phyloP scores from a whole-genome alignment of 2,329 filamentous ascomycete genomes.

The Ascocoryne sarcoides region DNA sequence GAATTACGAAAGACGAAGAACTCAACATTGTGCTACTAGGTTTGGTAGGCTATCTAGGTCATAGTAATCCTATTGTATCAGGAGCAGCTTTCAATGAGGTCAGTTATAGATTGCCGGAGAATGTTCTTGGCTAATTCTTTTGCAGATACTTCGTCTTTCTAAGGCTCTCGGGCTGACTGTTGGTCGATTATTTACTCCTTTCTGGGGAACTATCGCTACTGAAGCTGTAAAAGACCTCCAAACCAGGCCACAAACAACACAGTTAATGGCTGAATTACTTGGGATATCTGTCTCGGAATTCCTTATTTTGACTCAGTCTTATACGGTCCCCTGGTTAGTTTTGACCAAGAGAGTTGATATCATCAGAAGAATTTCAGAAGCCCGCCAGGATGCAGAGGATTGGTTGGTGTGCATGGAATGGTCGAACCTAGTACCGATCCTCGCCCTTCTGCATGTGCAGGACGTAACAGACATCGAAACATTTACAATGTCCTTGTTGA shows the following conservation, averaged over 20 bases:
- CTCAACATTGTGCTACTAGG: conserved; percentile 78
- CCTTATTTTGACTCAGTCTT: conserved; percentile 64
- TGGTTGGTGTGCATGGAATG: conserved; percentile 46
- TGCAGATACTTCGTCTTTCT: conserved; percentile 62
- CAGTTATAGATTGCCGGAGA: conserved; percentile 29
- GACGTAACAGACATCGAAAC: conserved; percentile 49
- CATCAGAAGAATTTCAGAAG: conserved; percentile 71
- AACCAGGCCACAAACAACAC: conserved; percentile 70
- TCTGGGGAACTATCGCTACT: conserved; percentile 80
- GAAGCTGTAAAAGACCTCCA: conserved; percentile 75
- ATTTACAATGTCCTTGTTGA: conserved; percentile 59
- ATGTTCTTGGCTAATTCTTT: conserved; percentile 2
- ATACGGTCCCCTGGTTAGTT: conserved; percentile 81
- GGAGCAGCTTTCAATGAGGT: conserved; percentile 78
- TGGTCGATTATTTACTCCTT: conserved; percentile 68
- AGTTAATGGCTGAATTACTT: conserved; percentile 72
- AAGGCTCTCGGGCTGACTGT: conserved; percentile 53
- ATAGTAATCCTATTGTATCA: conserved; percentile 69
- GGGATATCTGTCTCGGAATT: conserved; percentile 68
- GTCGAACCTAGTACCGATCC: conserved; percentile 46
- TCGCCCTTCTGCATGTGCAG: conserved; percentile 52
- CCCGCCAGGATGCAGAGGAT: conserved; percentile 59
- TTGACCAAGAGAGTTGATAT: conserved; percentile 68
- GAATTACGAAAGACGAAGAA: conserved; percentile 68
- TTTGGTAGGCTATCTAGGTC: conserved; percentile 79